Evolutionary conservation across 1,284 basidiomycete genomes (phyloP).

Genomic region (Peniophora sp.): DNA sequence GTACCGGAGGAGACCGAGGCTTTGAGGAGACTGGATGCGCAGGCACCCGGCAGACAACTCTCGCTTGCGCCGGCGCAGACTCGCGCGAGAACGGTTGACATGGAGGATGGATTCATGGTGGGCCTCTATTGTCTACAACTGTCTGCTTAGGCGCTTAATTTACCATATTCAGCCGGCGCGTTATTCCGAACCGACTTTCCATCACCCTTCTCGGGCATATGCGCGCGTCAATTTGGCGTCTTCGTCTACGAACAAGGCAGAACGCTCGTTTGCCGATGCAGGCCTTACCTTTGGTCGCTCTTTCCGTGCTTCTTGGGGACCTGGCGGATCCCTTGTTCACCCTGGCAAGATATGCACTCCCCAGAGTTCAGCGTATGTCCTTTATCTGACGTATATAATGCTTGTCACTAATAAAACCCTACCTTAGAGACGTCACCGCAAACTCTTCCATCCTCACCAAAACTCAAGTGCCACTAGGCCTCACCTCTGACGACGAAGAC

Average conservation of each 20-base stretch:
- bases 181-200: conserved; percentile 40
- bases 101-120: neutral
- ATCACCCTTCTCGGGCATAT: conserved; percentile 63
- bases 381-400: conserved; percentile 70
- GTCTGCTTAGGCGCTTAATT: neutral
- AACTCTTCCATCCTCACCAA: conserved; percentile 51
- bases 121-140: neutral
- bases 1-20: conserved; percentile 62
- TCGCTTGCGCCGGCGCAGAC: conserved; percentile 36
- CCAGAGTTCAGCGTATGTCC: conserved; percentile 64
- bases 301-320: conserved; percentile 89
- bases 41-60: conserved; percentile 22
- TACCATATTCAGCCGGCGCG: neutral
- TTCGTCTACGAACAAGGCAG: conserved; percentile 56
- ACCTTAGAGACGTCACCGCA: conserved; percentile 41
- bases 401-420: conserved; percentile 41
- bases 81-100: conserved; percentile 60
- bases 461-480: conserved; percentile 36
- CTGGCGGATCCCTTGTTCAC: conserved; percentile 71
- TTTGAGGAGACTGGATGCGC: conserved; percentile 32
- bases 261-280: conserved; percentile 69
- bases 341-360: conserved; percentile 65
- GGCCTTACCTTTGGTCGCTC: conserved; percentile 83
- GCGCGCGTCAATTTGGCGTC: conserved; percentile 57
- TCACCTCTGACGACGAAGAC: conserved; percentile 27